These are phyloP conservation scores for Zea luxurians DNA, from an alignment of 176 grass and related monocot species.

Conservation along the genomic window DNA sequence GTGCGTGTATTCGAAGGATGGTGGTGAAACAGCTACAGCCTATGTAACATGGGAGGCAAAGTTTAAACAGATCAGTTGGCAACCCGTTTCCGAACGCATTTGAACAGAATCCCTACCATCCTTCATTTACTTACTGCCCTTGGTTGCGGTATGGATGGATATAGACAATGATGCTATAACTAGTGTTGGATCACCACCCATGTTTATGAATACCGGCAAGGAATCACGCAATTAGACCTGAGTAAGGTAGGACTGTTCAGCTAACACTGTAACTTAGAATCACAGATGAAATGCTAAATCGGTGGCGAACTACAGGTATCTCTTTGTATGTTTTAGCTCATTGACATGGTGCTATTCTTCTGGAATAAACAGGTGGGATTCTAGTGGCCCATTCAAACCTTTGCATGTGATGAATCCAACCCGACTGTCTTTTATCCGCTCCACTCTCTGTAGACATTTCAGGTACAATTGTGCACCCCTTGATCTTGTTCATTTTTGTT, in stretches of 20 bases:
- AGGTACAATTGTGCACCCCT: constrained; percentile 43
- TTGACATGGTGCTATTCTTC: constrained; percentile 6
- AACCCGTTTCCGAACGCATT: background rate
- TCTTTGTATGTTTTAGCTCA: background rate
- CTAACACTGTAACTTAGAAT: background rate
- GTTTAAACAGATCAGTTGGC: background rate
- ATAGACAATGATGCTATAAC: background rate
- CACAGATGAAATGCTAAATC: background rate
- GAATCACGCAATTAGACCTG: background rate
- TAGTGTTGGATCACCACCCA: constrained; percentile 6
- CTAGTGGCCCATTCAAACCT: constrained; percentile 86
- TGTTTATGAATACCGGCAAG: constrained; percentile 2
- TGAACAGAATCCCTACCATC: background rate
- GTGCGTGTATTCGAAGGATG: background rate
- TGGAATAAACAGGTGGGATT: constrained; percentile 82
- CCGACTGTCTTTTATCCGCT: constrained; percentile 78
- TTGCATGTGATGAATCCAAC: constrained; percentile 93
- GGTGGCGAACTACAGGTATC: background rate
- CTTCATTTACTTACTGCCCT: background rate
- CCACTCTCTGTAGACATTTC: constrained; percentile 82
- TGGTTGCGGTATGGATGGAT: background rate
- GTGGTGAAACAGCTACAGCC: background rate
- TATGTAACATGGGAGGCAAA: background rate
- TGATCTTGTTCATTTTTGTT: constrained; percentile 1
- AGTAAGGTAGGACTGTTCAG: background rate